Conservation (phyloP, 441 rosid species). For the Arabidopsis lyrata region DNA sequence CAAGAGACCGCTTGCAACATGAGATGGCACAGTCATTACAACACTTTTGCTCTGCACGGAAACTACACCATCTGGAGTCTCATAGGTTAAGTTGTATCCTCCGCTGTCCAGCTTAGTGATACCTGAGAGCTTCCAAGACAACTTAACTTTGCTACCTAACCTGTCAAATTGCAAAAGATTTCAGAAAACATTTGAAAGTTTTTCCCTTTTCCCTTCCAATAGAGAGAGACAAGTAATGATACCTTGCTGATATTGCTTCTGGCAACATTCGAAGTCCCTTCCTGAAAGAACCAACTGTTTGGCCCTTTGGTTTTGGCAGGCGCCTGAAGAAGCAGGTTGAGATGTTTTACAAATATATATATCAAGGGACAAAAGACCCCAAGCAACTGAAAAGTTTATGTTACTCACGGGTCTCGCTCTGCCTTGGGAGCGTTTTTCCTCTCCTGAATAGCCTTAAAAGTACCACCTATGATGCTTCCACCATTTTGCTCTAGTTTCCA, state of each 20-base stretch:
- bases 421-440: conserved; percentile 50
- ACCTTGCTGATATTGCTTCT: conserved; percentile 75
- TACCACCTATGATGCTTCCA: conserved; percentile 87
- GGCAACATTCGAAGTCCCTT: conserved; percentile 29
- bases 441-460: conserved; percentile 82
- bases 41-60: conserved; percentile 76
- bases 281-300: conserved; percentile 31
- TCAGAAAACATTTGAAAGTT: conserved; percentile 28
- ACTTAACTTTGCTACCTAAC: conserved; percentile 74
- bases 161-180: conserved; percentile 52
- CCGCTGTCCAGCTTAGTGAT: conserved; percentile 65
- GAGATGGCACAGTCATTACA: conserved; percentile 87
- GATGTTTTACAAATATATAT: conserved; percentile 34
- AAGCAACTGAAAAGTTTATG: conserved; percentile 33
- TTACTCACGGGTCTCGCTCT: conserved; percentile 55
- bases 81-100: conserved; percentile 74
- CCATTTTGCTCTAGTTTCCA: conserved; percentile 94
- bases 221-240: conserved; percentile 11
- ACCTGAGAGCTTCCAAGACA: conserved; percentile 81
- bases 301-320: conserved; percentile 52
- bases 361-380: conserved; percentile 23
- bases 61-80: conserved; percentile 80
- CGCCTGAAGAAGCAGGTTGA: conserved; percentile 55
- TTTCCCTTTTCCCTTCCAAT: not conserved
- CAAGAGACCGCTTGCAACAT: conserved; percentile 74